Base-by-base conservation (phyloP, 2,329 filamentous ascomycete genomes). In the Fusarium sp. region DNA sequence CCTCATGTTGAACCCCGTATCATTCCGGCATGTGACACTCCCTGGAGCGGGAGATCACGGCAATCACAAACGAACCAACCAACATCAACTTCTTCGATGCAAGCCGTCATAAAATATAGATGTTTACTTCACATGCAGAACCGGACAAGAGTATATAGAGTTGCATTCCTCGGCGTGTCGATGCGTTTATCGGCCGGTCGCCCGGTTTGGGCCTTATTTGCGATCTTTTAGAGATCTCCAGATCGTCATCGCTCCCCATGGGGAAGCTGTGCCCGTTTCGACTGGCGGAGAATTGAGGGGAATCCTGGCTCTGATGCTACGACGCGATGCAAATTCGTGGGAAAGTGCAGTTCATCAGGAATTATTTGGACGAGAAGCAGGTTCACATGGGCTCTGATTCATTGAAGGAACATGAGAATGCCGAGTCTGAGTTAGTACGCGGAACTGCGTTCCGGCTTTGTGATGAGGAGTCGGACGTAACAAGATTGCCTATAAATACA, bases 131-230 rank as follows among this genome's bases (percentile, higher is more conserved):
- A 70, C 68, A 61, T 70, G 68, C 37, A 12, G 54, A 20, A 23
- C 15, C 23, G 26, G 21, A 2, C 9, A 50, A 38, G 47, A 20
- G 6, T n/a, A 23, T 26, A 8, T 20, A 44, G 24, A 35, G 59
- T 62, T 35, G 29, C 35, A 65, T 65, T 50, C 58, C 63, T 68
- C 68, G 67, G 68, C 50, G 43, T 31, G 31, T 58, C 58, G 57
- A 23, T 24, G 10, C 21, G 31, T 10, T 11, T 31, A 24, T 50
- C 56, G 63, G 62, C 21, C 55, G 39, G 31, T 66, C 62, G 63
- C 48, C 63, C 46, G 49, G 33, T 53, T 54, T 61, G 54, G 49
- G 42, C 38, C 38, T 24, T 38, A 42, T 59, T 18, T 35, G n/a
- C 38, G 35, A 42, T 50, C 26, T 7, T 29, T 42, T 41, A n/a